These are phyloP conservation scores for Barbatosphaeria neglecta DNA, from an alignment of 495 filamentous ascomycete genomes.

Conservation along the genomic window DNA sequence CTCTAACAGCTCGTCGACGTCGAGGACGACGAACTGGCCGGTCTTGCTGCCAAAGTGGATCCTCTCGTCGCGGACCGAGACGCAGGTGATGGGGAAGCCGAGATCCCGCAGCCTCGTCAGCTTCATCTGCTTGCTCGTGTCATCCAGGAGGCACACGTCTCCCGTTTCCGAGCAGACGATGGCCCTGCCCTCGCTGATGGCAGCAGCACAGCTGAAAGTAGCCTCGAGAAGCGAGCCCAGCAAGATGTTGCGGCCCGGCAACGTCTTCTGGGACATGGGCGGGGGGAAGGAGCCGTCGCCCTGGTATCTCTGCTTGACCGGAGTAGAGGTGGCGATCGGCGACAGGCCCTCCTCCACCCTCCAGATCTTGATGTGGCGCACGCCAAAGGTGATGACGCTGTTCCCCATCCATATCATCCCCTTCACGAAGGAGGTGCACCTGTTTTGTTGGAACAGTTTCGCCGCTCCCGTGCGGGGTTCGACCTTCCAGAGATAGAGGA, in stretches of 20 bases:
- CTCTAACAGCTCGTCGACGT: constrained; percentile 26
- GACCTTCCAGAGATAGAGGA: constrained; percentile 83
- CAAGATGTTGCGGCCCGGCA: constrained; percentile 58
- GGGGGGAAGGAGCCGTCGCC: constrained; percentile 24
- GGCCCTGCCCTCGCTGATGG: constrained; percentile 56
- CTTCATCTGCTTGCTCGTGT: constrained; percentile 56
- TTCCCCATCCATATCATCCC: constrained; percentile 81
- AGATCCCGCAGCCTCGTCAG: constrained; percentile 50
- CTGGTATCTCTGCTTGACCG: constrained; percentile 34
- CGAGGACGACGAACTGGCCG: constrained; percentile 28
- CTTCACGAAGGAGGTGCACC: constrained; percentile 74
- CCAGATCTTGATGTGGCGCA: constrained; percentile 92
- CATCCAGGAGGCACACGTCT: constrained; percentile 71
- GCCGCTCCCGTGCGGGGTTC: constrained; percentile 74
- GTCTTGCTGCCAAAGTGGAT: constrained; percentile 33
- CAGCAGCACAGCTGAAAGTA: constrained; percentile 68
- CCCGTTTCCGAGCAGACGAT: constrained; percentile 63
- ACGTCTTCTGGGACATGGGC: constrained; percentile 30
- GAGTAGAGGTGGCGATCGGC: constrained; percentile 32
- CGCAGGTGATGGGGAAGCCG: constrained; percentile 51
- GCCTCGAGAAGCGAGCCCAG: constrained; percentile 67
- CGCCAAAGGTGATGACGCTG: constrained; percentile 54
- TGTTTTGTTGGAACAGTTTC: constrained; percentile 81
- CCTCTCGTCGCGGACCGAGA: constrained; percentile 34
- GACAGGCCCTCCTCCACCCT: constrained; percentile 54